Base-by-base conservation (phyloP, 23 red algal species). In the Porphyridium purpureum region DNA sequence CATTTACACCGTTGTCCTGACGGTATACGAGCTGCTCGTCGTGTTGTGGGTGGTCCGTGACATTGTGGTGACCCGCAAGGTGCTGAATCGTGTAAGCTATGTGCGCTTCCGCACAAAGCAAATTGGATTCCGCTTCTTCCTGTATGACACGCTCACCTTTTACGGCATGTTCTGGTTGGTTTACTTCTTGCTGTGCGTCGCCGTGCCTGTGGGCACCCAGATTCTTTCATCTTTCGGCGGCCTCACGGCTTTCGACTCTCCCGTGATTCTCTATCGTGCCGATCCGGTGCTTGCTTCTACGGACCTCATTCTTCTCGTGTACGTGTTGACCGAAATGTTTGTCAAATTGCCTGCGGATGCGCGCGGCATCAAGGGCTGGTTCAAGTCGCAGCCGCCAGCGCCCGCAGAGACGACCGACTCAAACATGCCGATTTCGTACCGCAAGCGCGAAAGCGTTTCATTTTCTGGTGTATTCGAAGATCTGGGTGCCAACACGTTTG, bases 101-200 rank as follows among this genome's bases (percentile, higher is more conserved):
- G 61, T 69, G 53, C 70, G 68, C 38, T 83, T 70, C 52, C 65
- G 77, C 6, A 72, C 77, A 17, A 83, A 83, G 38, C 77, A 83
- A 49, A 83, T 83, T 38, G 77, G 77, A 24, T 60, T 83, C 52
- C 63, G 77, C 25, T 83, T 83, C 34, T 83, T 83, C 66, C 33
- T 83, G 14, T 83, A 83, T 47, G 57, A 70, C 38, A 81, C 67
- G 24, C 47, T 71, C 50, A 81, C 75, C 2, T 81, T 81, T 44
- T 81, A 81, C 52, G 22, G 67, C 33, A 56, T 81, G 5, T 81
- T 62, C 52, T 81, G 75, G 75, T 17, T 64, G 29, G 63, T 60
- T 6, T 77, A 62, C 38, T 27, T 77, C n/a, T 35, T 71, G 11
- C 40, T 81, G 50, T 42, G 67, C 23, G 24, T 81, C 1, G 63